Percentiles rank a stretch among this genome's conserved stretches.
Conservation (phyloP, 345 rosid genomes). For the Gossypium thurberi region DNA sequence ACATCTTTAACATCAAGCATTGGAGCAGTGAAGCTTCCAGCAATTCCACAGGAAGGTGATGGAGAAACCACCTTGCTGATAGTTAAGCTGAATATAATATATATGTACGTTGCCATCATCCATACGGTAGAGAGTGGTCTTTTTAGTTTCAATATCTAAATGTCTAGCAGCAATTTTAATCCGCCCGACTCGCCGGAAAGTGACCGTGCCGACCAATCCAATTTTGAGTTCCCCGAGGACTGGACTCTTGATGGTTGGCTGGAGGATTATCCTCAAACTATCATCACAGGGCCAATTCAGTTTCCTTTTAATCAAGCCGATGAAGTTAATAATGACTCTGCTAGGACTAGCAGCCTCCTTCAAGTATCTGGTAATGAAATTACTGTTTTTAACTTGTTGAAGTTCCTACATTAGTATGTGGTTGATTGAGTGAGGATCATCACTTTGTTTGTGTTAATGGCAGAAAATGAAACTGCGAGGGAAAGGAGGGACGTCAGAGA, state of each 20-base stretch:
- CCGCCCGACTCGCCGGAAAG: conserved; percentile 26
- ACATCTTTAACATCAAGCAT: conserved; percentile 11
- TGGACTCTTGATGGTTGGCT: conserved; percentile 47
- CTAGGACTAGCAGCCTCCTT: conserved; percentile 27
- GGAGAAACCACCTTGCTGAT: conserved; percentile 23
- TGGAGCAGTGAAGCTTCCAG: conserved; percentile 40
- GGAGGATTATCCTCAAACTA: conserved; percentile 35
- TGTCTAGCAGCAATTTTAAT: conserved; percentile 15
- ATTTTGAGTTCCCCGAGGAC: conserved; percentile 50
- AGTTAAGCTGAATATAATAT: not conserved
- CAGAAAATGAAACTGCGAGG: conserved; percentile 21
- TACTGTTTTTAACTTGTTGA: not conserved
- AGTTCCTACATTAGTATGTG: not conserved
- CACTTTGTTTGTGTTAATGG: not conserved
- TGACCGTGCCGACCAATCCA: conserved; percentile 26
- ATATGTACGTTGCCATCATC: not conserved
- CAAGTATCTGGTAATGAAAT: conserved; percentile 19
- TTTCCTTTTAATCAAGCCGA: conserved; percentile 29
- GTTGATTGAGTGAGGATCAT: not conserved
- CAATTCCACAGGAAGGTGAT: conserved; percentile 29
- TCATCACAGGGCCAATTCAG: conserved; percentile 21
- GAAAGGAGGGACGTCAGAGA: conserved; percentile 41
- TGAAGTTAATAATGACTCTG: conserved; percentile 17
- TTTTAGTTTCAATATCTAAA: not conserved
- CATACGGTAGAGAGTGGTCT: no score